A percentile compares a stretch with the other conserved stretches of the same genome.
Conservation (phyloP, 1,284 basidiomycete species). For the Sporisorium graminicola region DNA sequence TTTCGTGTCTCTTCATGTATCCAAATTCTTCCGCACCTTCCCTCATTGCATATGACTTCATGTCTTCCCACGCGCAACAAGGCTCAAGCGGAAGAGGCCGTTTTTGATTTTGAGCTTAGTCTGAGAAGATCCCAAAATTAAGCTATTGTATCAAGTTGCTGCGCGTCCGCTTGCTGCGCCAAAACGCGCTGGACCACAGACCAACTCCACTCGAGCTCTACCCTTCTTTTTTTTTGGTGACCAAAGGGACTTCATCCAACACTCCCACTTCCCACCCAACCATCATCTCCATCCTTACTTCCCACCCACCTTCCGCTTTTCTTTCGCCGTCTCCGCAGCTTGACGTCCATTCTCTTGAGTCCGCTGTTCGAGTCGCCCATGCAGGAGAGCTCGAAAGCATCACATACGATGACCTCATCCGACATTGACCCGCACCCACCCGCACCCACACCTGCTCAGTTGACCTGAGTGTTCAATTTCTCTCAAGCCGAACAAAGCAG, state of each 20-base stretch:
- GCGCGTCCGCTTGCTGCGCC: background rate
- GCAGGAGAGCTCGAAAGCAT: background rate
- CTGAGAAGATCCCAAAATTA: no score
- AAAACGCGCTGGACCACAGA: background rate
- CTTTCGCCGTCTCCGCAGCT: background rate
- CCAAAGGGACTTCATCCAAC: background rate
- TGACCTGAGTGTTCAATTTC: background rate
- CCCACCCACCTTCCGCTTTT: background rate
- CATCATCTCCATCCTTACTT: background rate
- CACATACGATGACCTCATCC: background rate
- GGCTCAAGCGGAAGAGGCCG: no score
- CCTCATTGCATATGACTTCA: background rate
- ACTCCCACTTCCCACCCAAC: background rate
- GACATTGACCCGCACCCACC: no score
- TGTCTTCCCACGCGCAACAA: background rate
- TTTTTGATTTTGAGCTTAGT: no score
- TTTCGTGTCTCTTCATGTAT: background rate
- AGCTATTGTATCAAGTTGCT: background rate
- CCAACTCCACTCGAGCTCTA: background rate
- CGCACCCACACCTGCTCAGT: background rate
- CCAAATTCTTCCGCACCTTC: background rate
- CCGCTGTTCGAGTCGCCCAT: background rate
- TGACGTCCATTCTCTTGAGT: background rate
- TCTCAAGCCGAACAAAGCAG: background rate
- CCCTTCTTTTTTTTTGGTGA: background rate